These are phyloP conservation scores for Ustilago hordei DNA, from an alignment of 1,284 basidiomycete species.

Conservation along the genomic window DNA sequence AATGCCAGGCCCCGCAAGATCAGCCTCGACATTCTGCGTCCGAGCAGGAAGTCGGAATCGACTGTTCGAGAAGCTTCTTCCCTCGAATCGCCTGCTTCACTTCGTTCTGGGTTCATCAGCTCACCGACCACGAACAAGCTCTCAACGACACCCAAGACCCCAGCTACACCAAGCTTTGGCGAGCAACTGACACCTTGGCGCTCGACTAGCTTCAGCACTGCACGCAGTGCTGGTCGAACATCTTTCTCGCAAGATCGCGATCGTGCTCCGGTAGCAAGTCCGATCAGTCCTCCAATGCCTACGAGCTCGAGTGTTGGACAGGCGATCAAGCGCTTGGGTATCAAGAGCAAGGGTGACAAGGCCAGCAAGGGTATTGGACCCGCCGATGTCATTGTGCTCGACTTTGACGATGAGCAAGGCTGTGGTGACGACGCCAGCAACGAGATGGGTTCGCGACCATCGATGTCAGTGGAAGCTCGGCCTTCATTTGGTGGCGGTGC, in stretches of 20 bases:
- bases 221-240: conserved; percentile 24
- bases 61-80: background rate
- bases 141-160: conserved; percentile 23
- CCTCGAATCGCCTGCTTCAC: conserved; percentile 12
- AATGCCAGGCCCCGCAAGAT: conserved; percentile 5
- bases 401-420: conserved; percentile 12
- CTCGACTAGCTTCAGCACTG: conserved; percentile 23
- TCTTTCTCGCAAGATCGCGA: conserved; percentile 51
- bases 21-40: conserved; percentile 30
- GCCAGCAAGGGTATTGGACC: conserved; percentile 41
- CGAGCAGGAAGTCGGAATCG: conserved; percentile 3
- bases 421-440: background rate
- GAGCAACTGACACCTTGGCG: conserved; percentile 42
- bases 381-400: conserved; percentile 18
- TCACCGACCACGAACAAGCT: conserved; percentile 14
- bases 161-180: conserved; percentile 15
- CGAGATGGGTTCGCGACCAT: conserved; percentile 16
- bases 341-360: conserved; percentile 27
- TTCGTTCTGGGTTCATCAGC: conserved; percentile 4
- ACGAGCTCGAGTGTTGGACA: conserved; percentile 19
- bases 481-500: conserved; percentile 28
- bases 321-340: conserved; percentile 29
- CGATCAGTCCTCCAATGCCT: conserved; percentile 37
- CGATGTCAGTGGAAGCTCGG: conserved; percentile 30
- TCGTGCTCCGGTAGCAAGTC: conserved; percentile 41